Conservation (phyloP, 768 basidiomycete species). For the Lactarius pseudohatsudake region DNA sequence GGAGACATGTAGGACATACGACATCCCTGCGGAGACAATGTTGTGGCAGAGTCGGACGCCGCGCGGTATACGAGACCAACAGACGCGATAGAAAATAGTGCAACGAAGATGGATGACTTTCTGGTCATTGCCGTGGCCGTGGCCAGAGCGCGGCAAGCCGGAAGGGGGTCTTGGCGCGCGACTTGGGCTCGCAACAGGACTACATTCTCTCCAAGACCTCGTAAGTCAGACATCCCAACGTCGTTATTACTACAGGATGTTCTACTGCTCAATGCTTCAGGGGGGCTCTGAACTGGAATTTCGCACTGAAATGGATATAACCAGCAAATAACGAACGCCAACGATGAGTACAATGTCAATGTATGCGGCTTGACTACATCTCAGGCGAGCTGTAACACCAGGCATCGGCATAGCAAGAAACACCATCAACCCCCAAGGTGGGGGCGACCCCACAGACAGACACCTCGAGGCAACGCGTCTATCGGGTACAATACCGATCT, state of each 20-base stretch:
- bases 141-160: too few species aligned
- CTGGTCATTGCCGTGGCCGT: constrained; percentile 17
- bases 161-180: too few species aligned
- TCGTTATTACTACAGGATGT: too few species aligned
- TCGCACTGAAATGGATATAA: background rate
- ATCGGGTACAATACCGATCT: too few species aligned
- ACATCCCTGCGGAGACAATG: constrained; percentile 87
- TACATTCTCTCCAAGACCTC: too few species aligned
- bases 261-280: too few species aligned
- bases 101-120: constrained; percentile 11
- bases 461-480: background rate
- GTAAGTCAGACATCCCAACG: too few species aligned
- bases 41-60: constrained; percentile 16
- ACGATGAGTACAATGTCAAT: too few species aligned
- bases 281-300: background rate
- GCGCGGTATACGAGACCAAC: constrained; percentile 21
- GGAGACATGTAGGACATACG: constrained; percentile 97
- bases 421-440: too few species aligned
- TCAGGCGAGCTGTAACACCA: background rate
- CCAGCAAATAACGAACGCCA: background rate
- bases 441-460: background rate
- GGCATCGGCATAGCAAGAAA: background rate
- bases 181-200: too few species aligned
- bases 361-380: background rate
- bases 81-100: constrained; percentile 10